A percentile compares a stretch with the other conserved stretches of the same genome.
These are phyloP conservation scores for Aspergillus eucalypticola DNA, from an alignment of 2,329 filamentous ascomycete species.

Conservation along the genomic window DNA sequence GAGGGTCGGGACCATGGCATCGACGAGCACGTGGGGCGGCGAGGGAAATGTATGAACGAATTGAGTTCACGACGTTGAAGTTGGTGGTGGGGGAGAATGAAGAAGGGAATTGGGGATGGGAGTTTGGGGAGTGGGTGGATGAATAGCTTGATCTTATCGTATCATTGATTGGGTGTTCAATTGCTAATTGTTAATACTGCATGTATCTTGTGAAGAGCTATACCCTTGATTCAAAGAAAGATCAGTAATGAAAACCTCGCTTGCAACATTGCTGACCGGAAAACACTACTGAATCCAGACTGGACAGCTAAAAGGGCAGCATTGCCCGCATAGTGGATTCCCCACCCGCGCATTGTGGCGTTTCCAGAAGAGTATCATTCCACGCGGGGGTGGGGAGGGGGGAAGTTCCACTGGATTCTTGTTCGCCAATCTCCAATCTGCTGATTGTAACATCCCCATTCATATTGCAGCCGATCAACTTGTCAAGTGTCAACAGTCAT, in stretches of 20 bases:
- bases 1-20: conserved; percentile 61
- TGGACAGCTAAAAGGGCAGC: conserved; percentile 1
- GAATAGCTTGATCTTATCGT: not conserved
- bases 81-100: conserved; percentile 67
- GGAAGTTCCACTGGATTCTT: not conserved
- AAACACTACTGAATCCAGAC: too few species aligned
- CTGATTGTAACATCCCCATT: too few species aligned
- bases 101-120: conserved; percentile 55
- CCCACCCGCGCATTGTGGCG: not conserved
- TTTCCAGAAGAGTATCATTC: conserved; percentile 10
- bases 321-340: conserved; percentile 6
- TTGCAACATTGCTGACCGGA: too few species aligned
- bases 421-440: too few species aligned
- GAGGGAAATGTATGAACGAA: conserved; percentile 56
- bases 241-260: too few species aligned
- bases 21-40: conserved; percentile 53
- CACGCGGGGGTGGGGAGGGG: conserved; percentile 5
- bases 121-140: conserved; percentile 58
- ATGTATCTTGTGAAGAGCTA: not conserved
- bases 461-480: too few species aligned
- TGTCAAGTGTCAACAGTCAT: not conserved
- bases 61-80: conserved; percentile 65
- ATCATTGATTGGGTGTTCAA: too few species aligned
- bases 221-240: not conserved
- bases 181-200: not conserved